Evolutionary conservation across 1,139 yeast species (phyloP).

Genomic region (Magnusiomyces paraingens): DNA sequence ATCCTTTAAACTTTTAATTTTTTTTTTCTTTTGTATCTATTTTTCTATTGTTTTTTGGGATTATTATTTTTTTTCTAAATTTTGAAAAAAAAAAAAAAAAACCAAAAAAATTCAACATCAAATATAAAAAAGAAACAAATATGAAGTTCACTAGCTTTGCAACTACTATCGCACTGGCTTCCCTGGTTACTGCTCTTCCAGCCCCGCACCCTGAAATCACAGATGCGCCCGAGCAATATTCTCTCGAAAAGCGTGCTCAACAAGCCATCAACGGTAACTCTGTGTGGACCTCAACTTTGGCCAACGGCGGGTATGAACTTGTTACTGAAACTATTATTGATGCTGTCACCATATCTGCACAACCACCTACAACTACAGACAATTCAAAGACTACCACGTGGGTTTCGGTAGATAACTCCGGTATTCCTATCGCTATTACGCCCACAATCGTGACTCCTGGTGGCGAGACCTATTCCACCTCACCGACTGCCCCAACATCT

Average conservation of each 20-base stretch:
- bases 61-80: not conserved
- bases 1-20: not conserved
- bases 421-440: constrained; percentile 36
- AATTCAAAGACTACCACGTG: constrained; percentile 29
- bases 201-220: constrained; percentile 1
- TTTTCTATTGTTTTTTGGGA: not conserved
- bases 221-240: not conserved
- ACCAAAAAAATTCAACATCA: not conserved
- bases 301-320: constrained; percentile 27
- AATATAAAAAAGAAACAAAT: not conserved
- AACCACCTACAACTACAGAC: constrained; percentile 30
- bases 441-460: constrained; percentile 32
- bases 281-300: constrained; percentile 35
- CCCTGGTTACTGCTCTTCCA: not conserved
- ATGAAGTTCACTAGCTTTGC: not conserved
- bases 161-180: not conserved
- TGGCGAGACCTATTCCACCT: constrained; percentile 29
- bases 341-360: constrained; percentile 38
- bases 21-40: not conserved
- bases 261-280: constrained; percentile 27
- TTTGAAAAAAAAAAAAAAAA: not conserved
- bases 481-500: constrained; percentile 34
- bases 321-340: constrained; percentile 38
- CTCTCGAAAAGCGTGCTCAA: constrained; percentile 28
- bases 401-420: constrained; percentile 37